phyloP scores from a whole-genome alignment of 495 filamentous ascomycete genomes.

The Penicillium cataractarum region DNA sequence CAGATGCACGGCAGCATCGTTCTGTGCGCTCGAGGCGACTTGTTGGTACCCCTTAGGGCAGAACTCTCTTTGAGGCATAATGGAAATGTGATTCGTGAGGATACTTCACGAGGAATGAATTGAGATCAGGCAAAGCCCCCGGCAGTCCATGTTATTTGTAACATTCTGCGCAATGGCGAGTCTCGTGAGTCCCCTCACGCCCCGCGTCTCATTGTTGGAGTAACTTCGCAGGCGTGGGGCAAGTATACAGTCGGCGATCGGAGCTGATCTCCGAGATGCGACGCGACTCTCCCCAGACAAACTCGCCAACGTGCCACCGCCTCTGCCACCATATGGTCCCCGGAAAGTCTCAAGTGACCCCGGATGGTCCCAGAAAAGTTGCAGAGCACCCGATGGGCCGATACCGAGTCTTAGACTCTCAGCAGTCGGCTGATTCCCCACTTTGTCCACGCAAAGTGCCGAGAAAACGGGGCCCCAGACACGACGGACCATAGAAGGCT shows the following conservation, averaged over 20 bases:
- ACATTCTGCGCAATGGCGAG: conserved; percentile 10
- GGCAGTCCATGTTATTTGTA: conserved; percentile 38
- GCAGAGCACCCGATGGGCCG: background rate
- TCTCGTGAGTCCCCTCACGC: conserved; percentile 8
- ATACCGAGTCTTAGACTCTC: background rate
- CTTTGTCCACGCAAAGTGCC: background rate
- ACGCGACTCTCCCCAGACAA: background rate
- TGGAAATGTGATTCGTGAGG: conserved; percentile 21
- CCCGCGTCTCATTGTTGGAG: conserved; percentile 8
- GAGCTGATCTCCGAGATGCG: conserved; percentile 34
- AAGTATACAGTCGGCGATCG: conserved; percentile 35
- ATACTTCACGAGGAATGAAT: conserved; percentile 14
- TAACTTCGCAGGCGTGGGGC: conserved; percentile 7
- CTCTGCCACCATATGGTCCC: background rate
- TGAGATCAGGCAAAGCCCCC: conserved; percentile 8
- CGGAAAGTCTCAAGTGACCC: background rate
- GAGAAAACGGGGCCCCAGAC: conserved; percentile 6
- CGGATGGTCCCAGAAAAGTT: background rate
- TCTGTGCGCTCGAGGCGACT: conserved; percentile 23
- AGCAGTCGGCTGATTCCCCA: background rate
- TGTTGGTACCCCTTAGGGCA: conserved; percentile 46
- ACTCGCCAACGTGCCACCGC: background rate
- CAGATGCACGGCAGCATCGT: conserved; percentile 42
- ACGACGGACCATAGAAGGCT: background rate
- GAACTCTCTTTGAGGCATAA: conserved; percentile 61